Evolutionary conservation across 139 green algal species (phyloP), one percentile per base, ranked within the genome.

Genomic region (Chlorella sp.): DNA sequence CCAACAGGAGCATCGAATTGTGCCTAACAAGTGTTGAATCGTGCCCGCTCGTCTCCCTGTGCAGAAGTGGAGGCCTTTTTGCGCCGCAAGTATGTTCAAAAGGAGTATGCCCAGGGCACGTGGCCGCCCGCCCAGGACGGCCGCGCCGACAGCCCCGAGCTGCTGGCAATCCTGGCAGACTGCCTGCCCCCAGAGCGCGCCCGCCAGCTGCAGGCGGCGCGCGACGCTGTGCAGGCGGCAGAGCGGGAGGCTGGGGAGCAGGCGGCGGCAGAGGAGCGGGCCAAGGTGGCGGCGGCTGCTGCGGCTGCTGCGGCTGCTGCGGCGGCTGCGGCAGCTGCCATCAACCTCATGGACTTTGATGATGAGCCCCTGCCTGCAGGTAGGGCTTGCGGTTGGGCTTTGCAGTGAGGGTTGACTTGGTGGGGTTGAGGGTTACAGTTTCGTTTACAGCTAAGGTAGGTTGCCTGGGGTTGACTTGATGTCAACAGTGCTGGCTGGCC

Each of bases 21-120:
- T n/a, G n/a, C n/a, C n/a, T n/a, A n/a, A n/a, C n/a, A n/a, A n/a
- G n/a, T n/a, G n/a, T n/a, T n/a, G n/a, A n/a, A n/a, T n/a, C n/a
- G n/a, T n/a, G n/a, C n/a, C n/a, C n/a, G n/a, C n/a, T n/a, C n/a
- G n/a, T n/a, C n/a, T n/a, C n/a, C n/a, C n/a, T 79, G 30, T 42
- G 80, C 82, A 61, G 93, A 95, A 3, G 75, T 95, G 75, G 92
- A 95, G 78, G 64, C 84, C 48, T 95, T 95, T 80, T 86, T 92
- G 30, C 92, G 92, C 30, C 76, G 91, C 48, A 95, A 95, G 89
- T 93, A 92, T 36, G 82, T 86, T 2, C 22, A 24, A 5, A 81
- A 81, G 39, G 82, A 93, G 39, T 93, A 66, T 42, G 68, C 81
- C 0, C 40, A 39, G 3, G 68, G 48, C 36, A 40, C 32, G 14